phyloP scores from a whole-genome alignment of 495 filamentous ascomycete genomes.

The Neurospora pannonica region DNA sequence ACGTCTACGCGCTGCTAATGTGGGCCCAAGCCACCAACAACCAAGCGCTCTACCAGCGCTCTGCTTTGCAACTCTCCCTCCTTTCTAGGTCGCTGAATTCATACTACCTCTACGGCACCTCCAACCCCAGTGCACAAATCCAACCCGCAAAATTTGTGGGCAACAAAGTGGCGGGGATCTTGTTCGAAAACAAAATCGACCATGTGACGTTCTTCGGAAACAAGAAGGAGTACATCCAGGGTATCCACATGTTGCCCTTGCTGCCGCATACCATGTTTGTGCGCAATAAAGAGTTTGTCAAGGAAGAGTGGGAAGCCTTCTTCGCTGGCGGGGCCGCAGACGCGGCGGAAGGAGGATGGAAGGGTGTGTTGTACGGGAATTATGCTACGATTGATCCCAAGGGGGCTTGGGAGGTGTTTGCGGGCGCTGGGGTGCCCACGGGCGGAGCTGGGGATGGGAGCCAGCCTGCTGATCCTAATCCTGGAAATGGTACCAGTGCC shows the following conservation, averaged over 20 bases:
- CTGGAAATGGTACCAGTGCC: background rate
- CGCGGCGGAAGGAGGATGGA: constrained; percentile 65
- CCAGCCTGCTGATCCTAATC: background rate
- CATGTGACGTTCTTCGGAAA: constrained; percentile 89
- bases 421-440: background rate
- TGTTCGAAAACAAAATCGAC: constrained; percentile 96
- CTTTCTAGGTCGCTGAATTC: constrained; percentile 57
- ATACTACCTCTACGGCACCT: constrained; percentile 69
- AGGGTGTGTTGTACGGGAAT: constrained; percentile 75
- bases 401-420: constrained; percentile 67
- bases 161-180: constrained; percentile 85
- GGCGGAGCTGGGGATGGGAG: background rate
- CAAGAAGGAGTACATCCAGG: constrained; percentile 77
- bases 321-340: constrained; percentile 56
- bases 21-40: constrained; percentile 76
- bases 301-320: constrained; percentile 76
- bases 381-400: constrained; percentile 66
- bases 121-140: constrained; percentile 46
- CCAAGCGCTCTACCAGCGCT: constrained; percentile 9
- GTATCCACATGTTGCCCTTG: constrained; percentile 94
- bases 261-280: constrained; percentile 60
- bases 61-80: constrained; percentile 62
- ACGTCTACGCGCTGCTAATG: constrained; percentile 85
- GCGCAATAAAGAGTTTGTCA: constrained; percentile 59
- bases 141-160: constrained; percentile 68